Evolutionary conservation across 2,329 filamentous ascomycete species (phyloP), one percentile per base, ranked within the genome.

Genomic region (Calonectria ilicicola): DNA sequence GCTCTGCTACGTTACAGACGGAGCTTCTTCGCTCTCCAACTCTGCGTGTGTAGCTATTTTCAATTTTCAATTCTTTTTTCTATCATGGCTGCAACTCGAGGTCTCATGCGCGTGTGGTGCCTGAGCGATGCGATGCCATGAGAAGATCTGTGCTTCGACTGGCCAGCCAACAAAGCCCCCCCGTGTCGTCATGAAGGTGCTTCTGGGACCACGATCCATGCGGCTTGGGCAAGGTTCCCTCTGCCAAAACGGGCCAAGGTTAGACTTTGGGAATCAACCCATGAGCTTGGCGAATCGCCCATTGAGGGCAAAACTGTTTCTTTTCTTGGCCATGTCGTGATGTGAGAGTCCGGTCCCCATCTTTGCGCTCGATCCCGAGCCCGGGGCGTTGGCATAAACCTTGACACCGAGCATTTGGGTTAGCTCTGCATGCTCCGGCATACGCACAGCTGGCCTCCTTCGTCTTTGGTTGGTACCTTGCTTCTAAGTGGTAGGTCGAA

Each of bases 321-420:
- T 63, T 67, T 71, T 67, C 49, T 46, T 53, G 64, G 63, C 17
- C 17, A 46, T 65, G 46, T 65, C 53, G 35, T 65, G 47, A 60
- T 63, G 58, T 42, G 19, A 44, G 38, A n/a, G n/a, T n/a, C 19
- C 40, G 38, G 58, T 46, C 58, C 21, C 40, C 58, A 40, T 63
- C 58, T 63, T 44, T 63, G 38, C 58, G 58, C 53, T 40, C 53
- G 53, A 60, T 60, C 53, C 32, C 53, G 53, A 58, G 53, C 53
- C 53, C 32, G 32, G 12, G 53, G 53, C 53, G 53, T 40, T 58
- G 53, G 53, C 53, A 58, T 40, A 35, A 58, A 58, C 53, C 53
- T 58, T 58, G 53, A 40, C 53, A 38, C 29, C 51, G n/a, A n/a
- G n/a, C 29, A 32, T 23, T 26, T 17, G 21, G 10, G 53, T 40